phyloP scores from a whole-genome alignment of 1,139 yeast genomes.

The Nematodospora anomalae region DNA sequence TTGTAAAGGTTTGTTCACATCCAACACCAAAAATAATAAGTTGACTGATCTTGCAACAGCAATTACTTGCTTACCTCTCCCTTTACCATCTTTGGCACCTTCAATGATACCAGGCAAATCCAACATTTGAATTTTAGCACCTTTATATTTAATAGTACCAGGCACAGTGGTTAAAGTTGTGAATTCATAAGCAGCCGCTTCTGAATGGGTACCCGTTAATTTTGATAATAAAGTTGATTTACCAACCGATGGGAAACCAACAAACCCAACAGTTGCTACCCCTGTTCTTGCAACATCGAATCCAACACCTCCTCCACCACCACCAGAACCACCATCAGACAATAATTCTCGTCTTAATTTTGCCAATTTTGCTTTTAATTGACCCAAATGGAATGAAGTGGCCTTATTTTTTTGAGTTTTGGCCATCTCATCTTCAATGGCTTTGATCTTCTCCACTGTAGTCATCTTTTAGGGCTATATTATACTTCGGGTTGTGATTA shows the following conservation, averaged over 20 bases:
- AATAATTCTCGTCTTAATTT: constrained; percentile 88
- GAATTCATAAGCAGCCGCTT: constrained; percentile 96
- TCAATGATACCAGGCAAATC: constrained; percentile 98
- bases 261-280: constrained; percentile 94
- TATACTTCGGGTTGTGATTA: too few relatives aligned
- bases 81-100: constrained; percentile 98
- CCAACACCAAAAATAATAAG: constrained; percentile 86
- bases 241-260: constrained; percentile 99
- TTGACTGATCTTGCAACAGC: constrained; percentile 98
- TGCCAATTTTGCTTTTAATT: constrained; percentile 93
- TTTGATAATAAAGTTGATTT: constrained; percentile 84
- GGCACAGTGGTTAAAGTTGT: constrained; percentile 98
- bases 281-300: constrained; percentile 98
- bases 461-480: constrained; percentile 64
- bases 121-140: constrained; percentile 96
- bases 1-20: constrained; percentile 92
- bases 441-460: constrained; percentile 84
- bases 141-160: constrained; percentile 91
- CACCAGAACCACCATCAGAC: constrained; percentile 69
- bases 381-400: constrained; percentile 94
- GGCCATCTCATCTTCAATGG: constrained; percentile 96
- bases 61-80: constrained; percentile 98
- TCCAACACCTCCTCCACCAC: constrained; percentile 86
- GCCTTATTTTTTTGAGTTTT: constrained; percentile 94
- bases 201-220: constrained; percentile 93